Base-by-base conservation (phyloP, 768 basidiomycete genomes). In the Candolleomyces aberdarensis region DNA sequence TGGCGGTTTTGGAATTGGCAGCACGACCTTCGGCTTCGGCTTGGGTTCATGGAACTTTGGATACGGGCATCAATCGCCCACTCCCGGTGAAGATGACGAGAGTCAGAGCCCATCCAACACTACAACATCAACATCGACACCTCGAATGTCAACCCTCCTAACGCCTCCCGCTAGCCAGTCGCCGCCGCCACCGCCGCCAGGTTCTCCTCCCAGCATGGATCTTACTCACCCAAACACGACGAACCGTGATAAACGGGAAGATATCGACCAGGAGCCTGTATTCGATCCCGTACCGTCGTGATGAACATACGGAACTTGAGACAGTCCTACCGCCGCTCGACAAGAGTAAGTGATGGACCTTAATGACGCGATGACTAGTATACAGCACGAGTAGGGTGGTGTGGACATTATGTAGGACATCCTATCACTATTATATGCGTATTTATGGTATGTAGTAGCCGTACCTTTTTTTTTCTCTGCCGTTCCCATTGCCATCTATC, bases 11-110 rank as follows among this genome's bases (percentile, higher is more conserved):
- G 26, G 26, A 2, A 26, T 26, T 26, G 26, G 26, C 26, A 26
- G 26, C 26, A 26, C 26, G 3, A 26, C 26, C 17, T 55, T 55
- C 19, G 53, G 53, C 14, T 55, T 32, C 20, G 48, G 53, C 14
- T 41, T 32, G 10, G 48, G 48, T 29, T 72, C 69, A 44, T 84
- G 82, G 76, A 62, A 75, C 53, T 73, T 77, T 63, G 71, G 75
- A 53, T 79, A 78, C 65, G 78, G 74, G 26, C 69, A 74, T 61
- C 71, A 76, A 15, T 72, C 78, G 31, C 77, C 74, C 64, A 31
- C 53, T 17, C 53, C 11, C 10, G 19, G 32, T 20, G 15, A 22
- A 17, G 53, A 55, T 19, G 53, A 55, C 40, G 53, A 55, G 15
- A 31, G 39, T 17, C 26, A 31, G 19, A 14, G 53, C 39, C 26